These are phyloP conservation scores for bread wheat (Triticum aestivum) DNA, from an alignment of 176 grass and related monocot species.

Conservation along the genomic window IWGSC_CS_RefSeq_v2.1 NC_057814.1:222270041-222270540, in stretches of 20 bases:
- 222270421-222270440: slow-evolving; percentile 25
- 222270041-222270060: slow-evolving; percentile 62
- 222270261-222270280: background rate
- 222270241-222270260: background rate
- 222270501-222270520: no score
- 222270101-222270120: slow-evolving; percentile 92
- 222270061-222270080: slow-evolving; percentile 98
- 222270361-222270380: slow-evolving; percentile 18
- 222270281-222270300: background rate
- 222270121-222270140: slow-evolving; percentile 92
- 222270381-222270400: slow-evolving; percentile 6
- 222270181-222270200: background rate
- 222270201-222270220: background rate
- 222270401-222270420: slow-evolving; percentile 3
- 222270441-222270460: background rate
- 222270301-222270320: background rate
- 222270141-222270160: background rate
- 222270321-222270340: slow-evolving; percentile 23
- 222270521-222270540: no score
- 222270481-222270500: background rate
- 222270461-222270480: background rate
- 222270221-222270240: background rate
- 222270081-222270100: slow-evolving; percentile 69
- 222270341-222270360: slow-evolving; percentile 41
- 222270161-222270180: slow-evolving; percentile 14